Conservation (phyloP, 2,329 filamentous ascomycete genomes). For the Microsporum ferrugineum region DNA sequence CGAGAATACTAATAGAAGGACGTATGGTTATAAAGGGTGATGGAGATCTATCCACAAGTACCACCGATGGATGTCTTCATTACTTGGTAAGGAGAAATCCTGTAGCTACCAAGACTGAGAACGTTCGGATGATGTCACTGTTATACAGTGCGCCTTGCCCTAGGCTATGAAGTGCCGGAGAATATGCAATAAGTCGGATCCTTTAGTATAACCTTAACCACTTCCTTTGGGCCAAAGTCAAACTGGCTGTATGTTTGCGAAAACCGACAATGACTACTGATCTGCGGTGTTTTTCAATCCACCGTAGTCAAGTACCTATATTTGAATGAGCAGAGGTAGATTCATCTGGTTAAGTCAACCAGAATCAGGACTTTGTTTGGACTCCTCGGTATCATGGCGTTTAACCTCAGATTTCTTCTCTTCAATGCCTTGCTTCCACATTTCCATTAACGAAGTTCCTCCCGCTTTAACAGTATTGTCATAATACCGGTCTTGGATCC, state of each 20-base stretch:
- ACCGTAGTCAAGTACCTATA: background rate
- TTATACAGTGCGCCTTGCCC: background rate
- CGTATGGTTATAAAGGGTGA: background rate
- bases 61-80: background rate
- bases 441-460: slow-evolving; percentile 11
- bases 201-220: background rate
- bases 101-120: background rate
- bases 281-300: background rate
- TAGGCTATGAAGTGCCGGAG: background rate
- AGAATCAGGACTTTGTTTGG: background rate
- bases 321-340: too few relatives aligned
- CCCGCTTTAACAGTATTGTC: slow-evolving; percentile 18
- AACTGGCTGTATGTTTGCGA: background rate
- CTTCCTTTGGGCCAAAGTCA: background rate
- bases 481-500: slow-evolving; percentile 16
- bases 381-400: background rate
- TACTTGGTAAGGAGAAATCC: background rate
- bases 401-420: background rate
- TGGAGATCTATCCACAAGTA: background rate
- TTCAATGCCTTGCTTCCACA: slow-evolving; percentile 9
- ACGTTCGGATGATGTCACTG: background rate
- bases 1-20: background rate
- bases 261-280: background rate
- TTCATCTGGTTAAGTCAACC: background rate
- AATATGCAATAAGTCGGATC: background rate